Conservation (phyloP, 352 stramenopile species). For the Phytophthora pini region DNA sequence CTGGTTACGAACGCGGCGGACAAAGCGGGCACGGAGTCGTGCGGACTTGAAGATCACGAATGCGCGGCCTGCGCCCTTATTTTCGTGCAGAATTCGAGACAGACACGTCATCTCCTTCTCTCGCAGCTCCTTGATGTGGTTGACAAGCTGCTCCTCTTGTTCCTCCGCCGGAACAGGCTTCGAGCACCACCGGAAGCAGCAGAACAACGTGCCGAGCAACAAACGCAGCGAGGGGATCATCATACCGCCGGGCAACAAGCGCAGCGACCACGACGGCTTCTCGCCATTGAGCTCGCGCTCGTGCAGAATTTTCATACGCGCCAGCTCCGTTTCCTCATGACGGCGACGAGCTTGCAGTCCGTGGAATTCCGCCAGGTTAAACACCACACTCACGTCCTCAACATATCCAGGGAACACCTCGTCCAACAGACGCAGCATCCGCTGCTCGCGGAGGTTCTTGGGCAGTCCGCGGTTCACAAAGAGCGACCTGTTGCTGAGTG, state of each 20-base stretch:
- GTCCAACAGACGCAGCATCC: constrained; percentile 77
- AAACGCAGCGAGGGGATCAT: constrained; percentile 69
- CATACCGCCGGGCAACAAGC: constrained; percentile 71
- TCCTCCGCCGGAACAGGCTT: constrained; percentile 54
- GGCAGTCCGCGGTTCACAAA: constrained; percentile 83
- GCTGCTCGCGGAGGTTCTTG: constrained; percentile 78
- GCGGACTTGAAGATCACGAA: constrained; percentile 87
- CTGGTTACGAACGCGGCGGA: constrained; percentile 73
- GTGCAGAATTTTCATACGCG: constrained; percentile 67
- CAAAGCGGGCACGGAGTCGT: constrained; percentile 75
- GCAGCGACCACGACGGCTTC: constrained; percentile 68
- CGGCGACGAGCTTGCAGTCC: constrained; percentile 57
- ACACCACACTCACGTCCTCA: constrained; percentile 82
- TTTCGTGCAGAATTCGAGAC: constrained; percentile 64
- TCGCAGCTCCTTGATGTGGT: constrained; percentile 64
- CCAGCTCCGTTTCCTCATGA: constrained; percentile 57
- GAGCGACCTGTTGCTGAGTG: constrained; percentile 74
- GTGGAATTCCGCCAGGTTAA: constrained; percentile 83
- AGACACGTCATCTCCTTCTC: constrained; percentile 60
- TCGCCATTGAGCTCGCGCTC: constrained; percentile 44
- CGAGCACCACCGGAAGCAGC: constrained; percentile 51
- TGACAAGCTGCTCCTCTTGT: constrained; percentile 40
- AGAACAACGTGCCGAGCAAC: constrained; percentile 54
- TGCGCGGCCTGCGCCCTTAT: constrained; percentile 75
- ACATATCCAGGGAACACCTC: constrained; percentile 86